Base-by-base conservation (phyloP, 2,329 filamentous ascomycete genomes). In the Colletotrichum camelliae region DNA sequence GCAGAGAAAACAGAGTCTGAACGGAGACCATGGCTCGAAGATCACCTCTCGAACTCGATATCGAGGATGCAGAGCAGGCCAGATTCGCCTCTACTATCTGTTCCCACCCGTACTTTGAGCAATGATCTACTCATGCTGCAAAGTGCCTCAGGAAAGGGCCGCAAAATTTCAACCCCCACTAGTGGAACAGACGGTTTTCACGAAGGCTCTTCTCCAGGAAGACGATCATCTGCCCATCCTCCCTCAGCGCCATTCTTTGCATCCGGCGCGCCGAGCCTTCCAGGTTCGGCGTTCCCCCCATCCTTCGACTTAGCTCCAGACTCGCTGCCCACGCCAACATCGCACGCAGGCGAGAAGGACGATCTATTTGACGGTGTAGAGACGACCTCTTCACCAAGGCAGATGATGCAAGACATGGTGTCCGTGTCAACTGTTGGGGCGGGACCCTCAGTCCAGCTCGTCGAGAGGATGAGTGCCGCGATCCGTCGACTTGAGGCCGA, bases 401-500 rank as follows among this genome's bases (percentile, higher is more conserved):
- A 93, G 74, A 92, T 94, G 8, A 90, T 94, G 75, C 94, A 96
- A 79, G 96, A 98, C 80, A 94, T 98, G 87, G 91, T 97, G 35
- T 97, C 95, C 3, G 94, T 95, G 8, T 98, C 96, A 1, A 98
- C 96, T 0, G 94, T 95, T 10, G 96, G 93, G 1, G 96, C 96
- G 0, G 97, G 97, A 0, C 97, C 97, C 0, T 96, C 94, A 0
- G 96, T 99, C 2, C 96, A 98, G 85, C 91, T 99, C 1, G 96
- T 99, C 18, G 97, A 98, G 85, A 92, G 96, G 69, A 98, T 99
- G 95, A 97, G 95, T 81, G 95, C 96, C 4, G 95, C 96, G 0
- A 96, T 99, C 60, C 94, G 97, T 12, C 92, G 96, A 7, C 88
- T 99, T 0, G 97, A 99, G 82, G 95, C 93, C 65, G 97, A 99